Conservation (phyloP, 2,329 filamentous ascomycete species). For the Aspergillus phoenicis region DNA sequence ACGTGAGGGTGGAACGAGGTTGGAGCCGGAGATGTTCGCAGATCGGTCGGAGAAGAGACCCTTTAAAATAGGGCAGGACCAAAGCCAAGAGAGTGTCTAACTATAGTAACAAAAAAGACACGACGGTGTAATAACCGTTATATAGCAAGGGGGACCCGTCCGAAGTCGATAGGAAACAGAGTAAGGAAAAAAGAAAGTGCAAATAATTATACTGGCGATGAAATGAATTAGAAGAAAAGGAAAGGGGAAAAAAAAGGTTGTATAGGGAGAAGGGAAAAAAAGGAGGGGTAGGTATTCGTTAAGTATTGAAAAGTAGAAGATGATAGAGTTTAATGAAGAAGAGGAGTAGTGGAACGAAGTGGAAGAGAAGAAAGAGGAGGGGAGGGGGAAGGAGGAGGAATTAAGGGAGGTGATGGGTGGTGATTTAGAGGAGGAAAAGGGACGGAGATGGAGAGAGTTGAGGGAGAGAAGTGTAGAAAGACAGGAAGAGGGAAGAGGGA, state of each 20-base stretch:
- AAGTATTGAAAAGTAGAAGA: constrained; percentile 13
- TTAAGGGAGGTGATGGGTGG: constrained; percentile 25
- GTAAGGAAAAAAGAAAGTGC: not conserved
- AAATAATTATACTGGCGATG: constrained; percentile 8
- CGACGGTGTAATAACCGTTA: constrained; percentile 13
- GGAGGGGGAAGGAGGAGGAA: constrained; percentile 20
- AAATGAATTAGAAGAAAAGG: constrained; percentile 13
- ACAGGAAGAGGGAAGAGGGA: constrained; percentile 6
- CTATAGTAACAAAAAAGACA: constrained; percentile 16
- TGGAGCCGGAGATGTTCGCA: constrained; percentile 9
- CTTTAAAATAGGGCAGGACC: constrained; percentile 10
- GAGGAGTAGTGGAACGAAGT: constrained; percentile 11
- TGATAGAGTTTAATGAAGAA: constrained; percentile 11
- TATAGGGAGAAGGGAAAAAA: constrained; percentile 2
- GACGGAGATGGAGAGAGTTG: constrained; percentile 3
- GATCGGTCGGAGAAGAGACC: constrained; percentile 12
- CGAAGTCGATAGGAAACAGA: not conserved
- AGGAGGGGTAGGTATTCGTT: constrained; percentile 12
- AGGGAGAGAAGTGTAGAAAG: not conserved
- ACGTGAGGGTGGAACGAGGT: constrained; percentile 13
- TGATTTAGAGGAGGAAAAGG: constrained; percentile 16
- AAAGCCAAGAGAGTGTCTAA: constrained; percentile 16
- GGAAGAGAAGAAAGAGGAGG: constrained; percentile 17
- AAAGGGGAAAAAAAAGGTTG: not conserved
- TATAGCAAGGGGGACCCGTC: constrained; percentile 8